Base-by-base conservation (phyloP, 352 stramenopile genomes). In the Globisporangium rhizosaccharum region DNA sequence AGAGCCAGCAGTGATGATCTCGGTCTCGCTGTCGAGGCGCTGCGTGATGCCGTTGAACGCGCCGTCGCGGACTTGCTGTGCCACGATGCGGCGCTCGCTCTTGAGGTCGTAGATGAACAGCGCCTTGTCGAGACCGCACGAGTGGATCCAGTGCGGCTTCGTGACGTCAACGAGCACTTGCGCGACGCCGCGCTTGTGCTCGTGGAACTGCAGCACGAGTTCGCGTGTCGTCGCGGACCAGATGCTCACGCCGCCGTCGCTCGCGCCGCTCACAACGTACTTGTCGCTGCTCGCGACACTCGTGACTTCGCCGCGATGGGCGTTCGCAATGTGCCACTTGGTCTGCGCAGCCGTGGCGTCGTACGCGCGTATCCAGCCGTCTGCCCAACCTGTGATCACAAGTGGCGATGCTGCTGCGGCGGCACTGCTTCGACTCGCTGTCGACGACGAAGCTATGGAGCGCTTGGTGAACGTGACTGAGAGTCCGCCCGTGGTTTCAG, bases 31-130 rank as follows among this genome's bases (percentile, higher is more conserved):
- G 62, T 97, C 86, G 11, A 87, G 61, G 8, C 91, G 85, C 70
- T 98, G 92, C 7, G 83, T 83, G 61, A 97, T 88, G 30, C 79
- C 59, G 26, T 82, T 73, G 64, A 97, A 94, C 41, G 76, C 80
- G 10, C 82, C 79, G 28, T 87, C 76, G n/a, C 81, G 79, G 12
- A 88, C 67, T 67, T 94, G 79, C 58, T 97, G 87, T 1, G 73
- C 79, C 47, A 96, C 75, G 57, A 96, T 75, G 23, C 89, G 74
- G 30, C 82, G 75, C 68, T 95, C 83, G 58, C 66, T 90, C 52
- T 90, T 88, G 51, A 98, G 75, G 59, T 98, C 90, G 73, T 96
- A 97, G 39, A 94, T 95, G 69, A 98, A 92, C 11, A 97, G 72
- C 23, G 85, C 76, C 46, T 89, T 86, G 68, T 97, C 92, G 1